Evolutionary conservation across 202 grass and related monocot genomes (phyloP).

Genomic region (Setaria italica): DNA sequence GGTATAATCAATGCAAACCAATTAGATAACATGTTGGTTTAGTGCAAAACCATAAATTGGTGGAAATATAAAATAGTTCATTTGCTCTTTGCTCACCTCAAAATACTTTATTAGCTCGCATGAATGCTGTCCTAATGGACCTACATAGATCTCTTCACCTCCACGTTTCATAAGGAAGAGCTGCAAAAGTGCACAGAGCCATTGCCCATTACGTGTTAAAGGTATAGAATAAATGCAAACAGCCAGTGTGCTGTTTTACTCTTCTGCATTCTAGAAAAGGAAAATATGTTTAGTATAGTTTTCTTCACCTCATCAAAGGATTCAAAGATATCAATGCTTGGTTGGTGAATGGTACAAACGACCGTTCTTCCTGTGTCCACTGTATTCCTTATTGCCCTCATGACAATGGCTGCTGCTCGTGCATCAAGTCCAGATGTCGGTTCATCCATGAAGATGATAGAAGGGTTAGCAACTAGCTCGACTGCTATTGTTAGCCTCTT

Average conservation of each 20-base stretch:
- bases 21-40: conserved; percentile 25
- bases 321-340: conserved; percentile 93
- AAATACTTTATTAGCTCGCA: conserved; percentile 72
- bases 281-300: conserved; percentile 11
- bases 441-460: conserved; percentile 97
- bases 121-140: conserved; percentile 73
- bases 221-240: neutral
- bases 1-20: conserved; percentile 15
- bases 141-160: conserved; percentile 90
- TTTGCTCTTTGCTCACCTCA: conserved; percentile 60
- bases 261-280: neutral
- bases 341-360: conserved; percentile 92
- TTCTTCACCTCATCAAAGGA: conserved; percentile 86
- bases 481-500: conserved; percentile 88
- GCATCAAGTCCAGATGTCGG: conserved; percentile 91
- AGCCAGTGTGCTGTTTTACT: neutral
- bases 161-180: conserved; percentile 90
- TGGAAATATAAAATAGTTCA: conserved; percentile 24
- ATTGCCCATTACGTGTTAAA: conserved; percentile 35
- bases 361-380: conserved; percentile 88
- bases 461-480: conserved; percentile 87
- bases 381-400: conserved; percentile 86
- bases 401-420: conserved; percentile 86
- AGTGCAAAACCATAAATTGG: neutral
- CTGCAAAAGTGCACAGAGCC: conserved; percentile 47